Evolutionary conservation across 352 stramenopile species (phyloP).

Genomic region (Phytophthora parvispora): DNA sequence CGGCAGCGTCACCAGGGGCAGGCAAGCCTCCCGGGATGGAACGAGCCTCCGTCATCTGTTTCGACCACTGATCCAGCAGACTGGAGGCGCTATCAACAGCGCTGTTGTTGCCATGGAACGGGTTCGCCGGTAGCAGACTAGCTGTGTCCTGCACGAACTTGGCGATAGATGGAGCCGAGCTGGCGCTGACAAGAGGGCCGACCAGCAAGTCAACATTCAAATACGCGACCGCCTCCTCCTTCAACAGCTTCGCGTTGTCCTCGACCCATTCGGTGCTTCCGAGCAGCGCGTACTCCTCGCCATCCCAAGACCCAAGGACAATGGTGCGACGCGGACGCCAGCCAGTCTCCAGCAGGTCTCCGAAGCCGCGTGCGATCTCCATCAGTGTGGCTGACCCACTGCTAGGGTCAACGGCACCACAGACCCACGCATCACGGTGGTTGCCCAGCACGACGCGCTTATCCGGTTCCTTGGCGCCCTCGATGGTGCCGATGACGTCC

Average conservation of each 20-base stretch:
- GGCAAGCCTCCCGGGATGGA: conserved; percentile 31
- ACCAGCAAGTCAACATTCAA: conserved; percentile 80
- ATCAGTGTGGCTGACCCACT: conserved; percentile 64
- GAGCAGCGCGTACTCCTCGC: conserved; percentile 79
- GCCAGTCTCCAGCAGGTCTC: conserved; percentile 46
- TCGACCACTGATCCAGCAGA: conserved; percentile 46
- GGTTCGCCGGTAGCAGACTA: conserved; percentile 46
- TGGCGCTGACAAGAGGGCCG: conserved; percentile 49
- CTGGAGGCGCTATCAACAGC: conserved; percentile 5
- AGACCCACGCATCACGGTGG: conserved; percentile 85
- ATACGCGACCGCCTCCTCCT: conserved; percentile 70
- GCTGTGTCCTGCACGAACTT: conserved; percentile 61
- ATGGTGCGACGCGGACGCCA: conserved; percentile 74
- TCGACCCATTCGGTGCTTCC: conserved; percentile 83
- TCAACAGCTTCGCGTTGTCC: conserved; percentile 44
- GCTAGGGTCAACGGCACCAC: conserved; percentile 73
- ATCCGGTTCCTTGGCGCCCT: conserved; percentile 54
- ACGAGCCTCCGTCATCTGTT: conserved; percentile 24
- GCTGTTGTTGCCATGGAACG: conserved; percentile 25
- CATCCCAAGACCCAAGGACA: conserved; percentile 77
- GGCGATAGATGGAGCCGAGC: conserved; percentile 61
- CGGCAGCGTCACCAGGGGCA: conserved; percentile 36
- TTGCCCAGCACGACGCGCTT: conserved; percentile 72
- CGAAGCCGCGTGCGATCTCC: conserved; percentile 69
- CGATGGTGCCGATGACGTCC: conserved; percentile 56